phyloP scores from a whole-genome alignment of 108 stramenopile genomes.

The Skeletonema costatum region DNA sequence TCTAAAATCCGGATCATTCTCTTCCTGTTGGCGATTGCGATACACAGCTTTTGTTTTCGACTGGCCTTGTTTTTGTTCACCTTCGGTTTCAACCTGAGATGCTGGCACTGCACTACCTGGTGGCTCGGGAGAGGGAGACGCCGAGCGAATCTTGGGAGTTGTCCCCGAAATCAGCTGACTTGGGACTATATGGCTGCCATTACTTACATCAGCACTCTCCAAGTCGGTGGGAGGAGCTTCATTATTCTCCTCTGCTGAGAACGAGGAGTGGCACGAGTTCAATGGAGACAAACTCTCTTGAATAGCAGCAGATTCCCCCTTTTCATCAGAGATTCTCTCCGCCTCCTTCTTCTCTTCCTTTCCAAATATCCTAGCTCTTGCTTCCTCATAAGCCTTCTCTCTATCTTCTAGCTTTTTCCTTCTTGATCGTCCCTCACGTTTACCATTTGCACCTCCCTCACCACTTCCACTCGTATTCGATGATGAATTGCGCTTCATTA shows the following conservation, averaged over 20 bases:
- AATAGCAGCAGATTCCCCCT: constrained; percentile 6
- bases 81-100: neutral
- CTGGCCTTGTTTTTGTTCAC: neutral
- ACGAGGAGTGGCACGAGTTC: constrained; percentile 19
- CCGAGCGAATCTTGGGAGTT: neutral
- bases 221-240: neutral
- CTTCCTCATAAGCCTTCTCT: constrained; percentile 92
- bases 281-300: neutral
- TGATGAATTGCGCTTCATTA: constrained; percentile 52
- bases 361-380: constrained; percentile 89
- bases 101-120: neutral
- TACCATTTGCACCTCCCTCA: constrained; percentile 17
- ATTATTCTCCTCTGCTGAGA: constrained; percentile 12
- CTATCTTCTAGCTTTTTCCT: constrained; percentile 71
- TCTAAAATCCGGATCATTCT: constrained; percentile 87
- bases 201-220: neutral
- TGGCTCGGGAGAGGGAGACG: constrained; percentile 6
- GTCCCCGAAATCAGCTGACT: constrained; percentile 2
- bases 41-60: constrained; percentile 69
- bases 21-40: constrained; percentile 82
- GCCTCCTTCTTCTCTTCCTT: constrained; percentile 21
- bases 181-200: neutral
- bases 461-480: constrained; percentile 11
- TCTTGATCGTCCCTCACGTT: constrained; percentile 33
- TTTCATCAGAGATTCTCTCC: constrained; percentile 8